Evolutionary conservation across 495 filamentous ascomycete species (phyloP), one percentile per base, ranked within the genome.

Genomic region (Achaetomiella virescens): DNA sequence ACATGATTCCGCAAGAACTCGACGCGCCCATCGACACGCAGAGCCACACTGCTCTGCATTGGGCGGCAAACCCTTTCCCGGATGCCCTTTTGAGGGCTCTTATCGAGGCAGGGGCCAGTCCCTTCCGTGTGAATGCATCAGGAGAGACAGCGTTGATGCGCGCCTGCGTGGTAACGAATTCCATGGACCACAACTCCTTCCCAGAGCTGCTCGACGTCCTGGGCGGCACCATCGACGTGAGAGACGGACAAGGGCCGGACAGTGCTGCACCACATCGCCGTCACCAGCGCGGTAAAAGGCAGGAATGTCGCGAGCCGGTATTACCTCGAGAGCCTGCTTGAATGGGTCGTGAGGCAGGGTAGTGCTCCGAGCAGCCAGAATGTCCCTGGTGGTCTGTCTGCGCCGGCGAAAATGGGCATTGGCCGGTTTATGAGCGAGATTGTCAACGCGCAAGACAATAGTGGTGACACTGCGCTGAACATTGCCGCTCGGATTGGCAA

Each of bases 11-110:
- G 1, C 76, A 87, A 22, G 91, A 97, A 52, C 81, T 97, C 27
- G 93, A 98, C 64, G 81, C 89, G 27, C 92, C 95, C 9, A 84
- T 98, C 52, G 93, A 98, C 64, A 75, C 82, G 6, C 88, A 87
- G 51, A 83, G 84, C 21, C 91, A 96, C 67, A 96, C 88, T 52
- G 89, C 93, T 21, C 76, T 98, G 29, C 92, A 96, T 64, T 98
- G 93, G 93, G 93, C 92, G n/a, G 90, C 93, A 10, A 95, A 92
- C 37, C 78, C 97, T 44, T 89, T 88, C n/a, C 85, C 89, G 20
- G 82, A 92, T 65, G 80, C 86, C 10, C 76, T 97, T 7, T 70
- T 96, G 36, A 80, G 87, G 51, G 83, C 89, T 2, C 77, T 98
- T 0, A 86, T 98, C 58, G 75, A 81, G 7, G 85, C 83, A 42